Evolutionary conservation across 805 yeast species (phyloP).

Genomic region (Blastobotrys robertii): DNA sequence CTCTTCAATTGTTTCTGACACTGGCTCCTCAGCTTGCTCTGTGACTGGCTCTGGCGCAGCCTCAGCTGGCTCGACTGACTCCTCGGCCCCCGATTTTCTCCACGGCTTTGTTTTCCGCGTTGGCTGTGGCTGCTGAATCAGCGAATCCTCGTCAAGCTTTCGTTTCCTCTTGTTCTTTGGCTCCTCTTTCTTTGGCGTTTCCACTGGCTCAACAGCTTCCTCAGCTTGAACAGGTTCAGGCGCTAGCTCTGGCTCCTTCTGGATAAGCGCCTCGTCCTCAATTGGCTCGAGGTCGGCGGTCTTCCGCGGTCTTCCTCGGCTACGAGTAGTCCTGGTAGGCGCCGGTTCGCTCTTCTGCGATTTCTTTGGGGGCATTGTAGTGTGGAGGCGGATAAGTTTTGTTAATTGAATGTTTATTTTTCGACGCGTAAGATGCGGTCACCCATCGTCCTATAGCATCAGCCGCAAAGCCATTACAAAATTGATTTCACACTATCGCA

Average conservation of each 20-base stretch:
- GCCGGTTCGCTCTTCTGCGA: background rate
- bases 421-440: background rate
- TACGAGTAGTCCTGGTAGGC: background rate
- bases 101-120: background rate
- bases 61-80: background rate
- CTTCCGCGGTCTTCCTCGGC: background rate
- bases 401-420: background rate
- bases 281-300: background rate
- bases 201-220: background rate
- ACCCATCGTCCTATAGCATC: background rate
- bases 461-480: background rate
- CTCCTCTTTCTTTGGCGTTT: background rate
- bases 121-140: background rate
- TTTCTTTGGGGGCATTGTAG: background rate
- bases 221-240: too few species aligned
- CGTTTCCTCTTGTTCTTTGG: background rate
- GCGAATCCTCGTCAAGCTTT: too few species aligned
- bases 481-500: too few species aligned
- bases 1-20: background rate
- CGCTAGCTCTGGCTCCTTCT: background rate
- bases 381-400: background rate
- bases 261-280: background rate
- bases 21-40: background rate
- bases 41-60: background rate
- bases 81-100: background rate